Evolutionary conservation across 768 basidiomycete genomes (phyloP), one percentile per base, ranked within the genome.

Genomic region (Xanthoconium purpureum): DNA sequence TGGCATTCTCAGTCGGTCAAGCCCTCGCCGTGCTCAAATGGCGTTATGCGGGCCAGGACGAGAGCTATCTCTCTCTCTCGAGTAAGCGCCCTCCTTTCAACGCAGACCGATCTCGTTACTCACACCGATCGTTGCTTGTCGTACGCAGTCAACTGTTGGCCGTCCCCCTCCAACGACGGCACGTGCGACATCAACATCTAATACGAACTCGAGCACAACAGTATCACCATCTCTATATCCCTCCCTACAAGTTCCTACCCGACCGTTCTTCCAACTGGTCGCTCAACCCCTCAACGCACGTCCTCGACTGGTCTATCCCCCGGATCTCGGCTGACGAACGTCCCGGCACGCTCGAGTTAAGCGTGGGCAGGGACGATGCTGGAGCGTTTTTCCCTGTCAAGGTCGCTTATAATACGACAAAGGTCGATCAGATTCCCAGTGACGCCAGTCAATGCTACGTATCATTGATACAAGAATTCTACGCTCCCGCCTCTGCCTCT

Each of bases 191-290:
- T 98, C 56, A 95, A 91, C 73, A 91, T 98, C 59, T 97, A 98
- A 73, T 98, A 97, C 68, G 96, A 98, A 73, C 98, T 96, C 67
- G 95, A 98, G 70, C 87, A 98, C 45, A 93, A 96, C 69, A 80
- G 80, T 45, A 74, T 98, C 50, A 83, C 85, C 61, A 92, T 98
- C 59, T 87, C 88, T 52, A 96, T 98, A 62, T 94, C 96, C 29
- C 84, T 98, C 46, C 95, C 94, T 6, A 71, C 84, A 48, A 91
- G 91, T 38, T 89, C 90, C 14, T 93, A 91, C 73, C 94, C 92
- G 2, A 88, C 86, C 12, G 88, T 94, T 35, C 33, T 35, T 35
- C 33, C 33, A 82, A 85, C 64, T 97, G 93, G 90, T 77, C 88
- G 12, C 78, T 97, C 61, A 89, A 95, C 71, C 33, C 12, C 9